Evolutionary conservation across 2,329 filamentous ascomycete genomes (phyloP).

Genomic region (Paecilomyces variotii): DNA sequence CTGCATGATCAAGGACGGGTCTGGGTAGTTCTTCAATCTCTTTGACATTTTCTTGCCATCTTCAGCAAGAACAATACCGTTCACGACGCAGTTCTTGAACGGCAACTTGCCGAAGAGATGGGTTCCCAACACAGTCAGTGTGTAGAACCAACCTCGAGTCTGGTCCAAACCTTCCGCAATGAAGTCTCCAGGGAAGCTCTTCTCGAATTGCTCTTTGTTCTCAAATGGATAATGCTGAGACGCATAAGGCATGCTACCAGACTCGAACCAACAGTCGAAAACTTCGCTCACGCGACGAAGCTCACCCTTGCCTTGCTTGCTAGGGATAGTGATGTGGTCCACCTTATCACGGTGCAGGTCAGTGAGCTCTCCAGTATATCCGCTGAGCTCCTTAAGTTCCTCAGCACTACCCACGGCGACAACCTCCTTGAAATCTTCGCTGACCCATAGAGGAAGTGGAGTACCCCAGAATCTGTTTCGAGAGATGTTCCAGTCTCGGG

Average conservation of each 20-base stretch:
- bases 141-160: slow-evolving; percentile 96
- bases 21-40: slow-evolving; percentile 90
- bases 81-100: slow-evolving; percentile 95
- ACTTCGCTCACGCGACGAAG: slow-evolving; percentile 77
- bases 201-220: slow-evolving; percentile 71
- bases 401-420: slow-evolving; percentile 78
- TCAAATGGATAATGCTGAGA: slow-evolving; percentile 89
- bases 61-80: slow-evolving; percentile 86
- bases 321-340: slow-evolving; percentile 89
- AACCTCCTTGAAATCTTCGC: slow-evolving; percentile 77
- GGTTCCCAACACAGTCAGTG: slow-evolving; percentile 76
- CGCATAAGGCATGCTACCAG: slow-evolving; percentile 90
- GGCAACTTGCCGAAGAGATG: slow-evolving; percentile 78
- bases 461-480: slow-evolving; percentile 95
- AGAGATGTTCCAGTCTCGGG: slow-evolving; percentile 91
- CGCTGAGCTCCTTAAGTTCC: slow-evolving; percentile 77
- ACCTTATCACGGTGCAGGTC: slow-evolving; percentile 91
- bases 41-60: slow-evolving; percentile 99
- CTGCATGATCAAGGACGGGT: slow-evolving; percentile 72
- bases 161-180: slow-evolving; percentile 91
- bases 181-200: slow-evolving; percentile 83
- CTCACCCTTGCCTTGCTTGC: slow-evolving; percentile 76
- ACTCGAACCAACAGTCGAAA: slow-evolving; percentile 97
- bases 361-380: slow-evolving; percentile 71
- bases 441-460: slow-evolving; percentile 84